A percentile compares a stretch with the other conserved stretches of the same genome.
Conservation (phyloP, 2,329 filamentous ascomycete genomes). For the Aspergillus thermomutatus region DNA sequence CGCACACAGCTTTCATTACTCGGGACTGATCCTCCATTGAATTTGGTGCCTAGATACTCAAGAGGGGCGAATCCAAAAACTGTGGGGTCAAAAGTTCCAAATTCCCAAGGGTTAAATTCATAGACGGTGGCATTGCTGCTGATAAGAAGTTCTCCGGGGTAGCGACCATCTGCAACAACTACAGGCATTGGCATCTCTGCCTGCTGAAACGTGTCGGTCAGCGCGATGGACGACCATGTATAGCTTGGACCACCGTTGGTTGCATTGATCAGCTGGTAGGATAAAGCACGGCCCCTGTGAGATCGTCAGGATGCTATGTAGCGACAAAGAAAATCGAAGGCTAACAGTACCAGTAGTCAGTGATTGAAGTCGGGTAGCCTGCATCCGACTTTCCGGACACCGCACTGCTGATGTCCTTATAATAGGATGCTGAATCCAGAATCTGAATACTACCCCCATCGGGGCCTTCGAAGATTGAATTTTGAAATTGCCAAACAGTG, state of each 20-base stretch:
- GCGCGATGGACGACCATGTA: conserved; percentile 74
- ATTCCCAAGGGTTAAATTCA: conserved; percentile 74
- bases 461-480: conserved; percentile 48
- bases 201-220: conserved; percentile 56
- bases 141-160: conserved; percentile 58
- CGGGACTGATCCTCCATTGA: conserved; percentile 59
- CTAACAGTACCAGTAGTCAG: conserved; percentile 70
- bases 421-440: conserved; percentile 59
- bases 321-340: background rate
- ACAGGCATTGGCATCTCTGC: conserved; percentile 68
- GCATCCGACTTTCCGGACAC: conserved; percentile 62
- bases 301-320: background rate
- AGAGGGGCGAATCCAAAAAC: conserved; percentile 67
- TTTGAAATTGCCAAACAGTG: conserved; percentile 28
- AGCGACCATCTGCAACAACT: conserved; percentile 64
- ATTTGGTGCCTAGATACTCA: conserved; percentile 68
- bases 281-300: conserved; percentile 64
- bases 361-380: conserved; percentile 68
- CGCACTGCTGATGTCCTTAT: conserved; percentile 53
- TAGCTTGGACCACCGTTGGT: conserved; percentile 68
- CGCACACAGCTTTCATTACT: conserved; percentile 61
- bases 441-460: conserved; percentile 37
- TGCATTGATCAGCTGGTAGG: conserved; percentile 76
- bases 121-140: conserved; percentile 69
- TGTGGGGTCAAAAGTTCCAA: conserved; percentile 71